These are phyloP conservation scores for Rhizophora apiculata DNA, from an alignment of 345 rosid species.

Conservation along the genomic window DNA sequence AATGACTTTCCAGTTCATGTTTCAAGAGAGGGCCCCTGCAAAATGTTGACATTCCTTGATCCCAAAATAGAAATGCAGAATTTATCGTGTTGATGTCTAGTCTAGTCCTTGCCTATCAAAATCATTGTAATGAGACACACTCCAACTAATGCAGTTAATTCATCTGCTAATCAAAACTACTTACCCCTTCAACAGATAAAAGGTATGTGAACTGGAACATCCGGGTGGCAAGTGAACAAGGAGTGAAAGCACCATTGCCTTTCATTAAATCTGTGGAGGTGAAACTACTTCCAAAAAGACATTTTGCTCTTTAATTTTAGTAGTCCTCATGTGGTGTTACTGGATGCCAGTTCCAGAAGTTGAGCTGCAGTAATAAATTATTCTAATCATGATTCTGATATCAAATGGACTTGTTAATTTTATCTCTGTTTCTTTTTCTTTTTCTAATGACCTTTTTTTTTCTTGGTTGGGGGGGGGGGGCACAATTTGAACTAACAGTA, in stretches of 20 bases:
- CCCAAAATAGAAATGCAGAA: background rate
- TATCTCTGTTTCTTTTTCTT: too few species aligned
- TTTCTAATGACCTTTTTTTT: too few species aligned
- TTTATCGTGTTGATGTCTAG: background rate
- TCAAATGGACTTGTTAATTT: too few species aligned
- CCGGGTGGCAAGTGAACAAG: slow-evolving; percentile 74
- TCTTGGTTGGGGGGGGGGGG: too few species aligned
- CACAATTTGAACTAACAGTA: too few species aligned
- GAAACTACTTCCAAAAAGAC: background rate
- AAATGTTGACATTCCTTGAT: background rate
- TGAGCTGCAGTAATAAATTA: background rate
- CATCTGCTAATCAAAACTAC: background rate
- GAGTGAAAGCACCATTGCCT: slow-evolving; percentile 60
- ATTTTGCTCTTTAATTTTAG: background rate
- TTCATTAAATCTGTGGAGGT: slow-evolving; percentile 85
- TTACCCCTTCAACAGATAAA: slow-evolving; percentile 35
- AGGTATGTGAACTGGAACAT: slow-evolving; percentile 77
- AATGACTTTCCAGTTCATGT: background rate
- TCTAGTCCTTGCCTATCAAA: background rate
- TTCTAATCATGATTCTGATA: too few species aligned
- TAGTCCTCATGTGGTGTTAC: background rate
- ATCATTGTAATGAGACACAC: background rate
- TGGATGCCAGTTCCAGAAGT: background rate
- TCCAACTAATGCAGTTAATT: background rate
- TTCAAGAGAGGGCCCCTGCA: background rate